Evolutionary conservation across 148 eudicot genomes (phyloP).

Genomic region (Camellia lanceoleosa): DNA sequence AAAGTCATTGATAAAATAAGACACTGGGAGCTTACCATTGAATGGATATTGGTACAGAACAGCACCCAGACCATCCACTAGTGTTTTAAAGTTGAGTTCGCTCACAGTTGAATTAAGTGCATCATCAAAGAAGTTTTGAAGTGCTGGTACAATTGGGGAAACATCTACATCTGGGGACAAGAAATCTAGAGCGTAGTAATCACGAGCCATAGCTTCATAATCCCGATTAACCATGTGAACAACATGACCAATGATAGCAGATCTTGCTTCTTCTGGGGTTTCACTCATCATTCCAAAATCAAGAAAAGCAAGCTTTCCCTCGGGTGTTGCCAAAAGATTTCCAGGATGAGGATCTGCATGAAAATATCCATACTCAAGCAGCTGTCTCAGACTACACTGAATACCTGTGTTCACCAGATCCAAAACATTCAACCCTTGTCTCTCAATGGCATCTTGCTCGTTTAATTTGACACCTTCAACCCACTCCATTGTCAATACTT

Average conservation of each 20-base stretch:
- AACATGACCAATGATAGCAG: slow-evolving; percentile 97
- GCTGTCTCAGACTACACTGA: slow-evolving; percentile 95
- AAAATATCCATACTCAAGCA: slow-evolving; percentile 96
- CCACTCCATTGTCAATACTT: slow-evolving; percentile 99
- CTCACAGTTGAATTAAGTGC: slow-evolving; percentile 90
- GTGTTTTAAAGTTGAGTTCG: slow-evolving; percentile 95
- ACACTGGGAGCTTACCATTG: slow-evolving; percentile 59
- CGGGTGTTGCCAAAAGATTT: slow-evolving; percentile 95
- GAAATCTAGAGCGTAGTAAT: slow-evolving; percentile 88
- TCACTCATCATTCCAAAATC: slow-evolving; percentile 99
- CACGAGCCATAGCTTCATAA: slow-evolving; percentile 99
- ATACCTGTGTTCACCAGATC: slow-evolving; percentile 94
- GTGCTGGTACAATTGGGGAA: slow-evolving; percentile 93
- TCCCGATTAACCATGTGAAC: slow-evolving; percentile 99
- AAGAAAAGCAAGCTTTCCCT: slow-evolving; percentile 96
- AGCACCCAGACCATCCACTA: slow-evolving; percentile 93
- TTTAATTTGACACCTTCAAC: slow-evolving; percentile 87
- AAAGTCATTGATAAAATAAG: not conserved
- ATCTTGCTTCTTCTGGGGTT: slow-evolving; percentile 96
- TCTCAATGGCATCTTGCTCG: slow-evolving; percentile 86
- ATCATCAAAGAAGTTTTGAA: slow-evolving; percentile 87
- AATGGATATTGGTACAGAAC: slow-evolving; percentile 94
- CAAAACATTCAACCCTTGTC: slow-evolving; percentile 88
- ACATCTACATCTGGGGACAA: slow-evolving; percentile 91
- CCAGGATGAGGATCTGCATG: slow-evolving; percentile 99